phyloP scores from a whole-genome alignment of 345 rosid species.

The Camelina sativa region DNA sequence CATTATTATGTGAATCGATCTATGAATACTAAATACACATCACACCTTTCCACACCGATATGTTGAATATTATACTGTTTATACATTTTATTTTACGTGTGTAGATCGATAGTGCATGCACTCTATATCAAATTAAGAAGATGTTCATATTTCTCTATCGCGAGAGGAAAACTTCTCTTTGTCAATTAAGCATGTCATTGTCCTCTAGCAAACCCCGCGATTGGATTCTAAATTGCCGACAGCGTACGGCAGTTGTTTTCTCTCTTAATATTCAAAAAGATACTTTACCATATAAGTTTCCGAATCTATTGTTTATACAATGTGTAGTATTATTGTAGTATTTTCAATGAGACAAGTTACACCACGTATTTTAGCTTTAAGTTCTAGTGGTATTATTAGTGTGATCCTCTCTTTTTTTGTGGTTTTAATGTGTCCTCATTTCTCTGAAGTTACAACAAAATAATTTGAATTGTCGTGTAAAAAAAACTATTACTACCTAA shows the following conservation, averaged over 20 bases:
- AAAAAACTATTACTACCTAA: neutral
- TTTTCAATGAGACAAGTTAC: neutral
- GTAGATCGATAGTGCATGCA: neutral
- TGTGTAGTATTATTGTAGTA: neutral
- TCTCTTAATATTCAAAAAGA: neutral
- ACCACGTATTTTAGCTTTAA: neutral
- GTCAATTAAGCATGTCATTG: slow-evolving; percentile 12
- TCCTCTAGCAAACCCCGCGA: neutral
- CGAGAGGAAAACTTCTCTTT: neutral
- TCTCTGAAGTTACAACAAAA: neutral
- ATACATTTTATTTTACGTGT: neutral
- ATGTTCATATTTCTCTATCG: neutral
- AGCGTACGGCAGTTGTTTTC: neutral
- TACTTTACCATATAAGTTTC: neutral
- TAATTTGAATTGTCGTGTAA: neutral
- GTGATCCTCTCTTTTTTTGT: neutral
- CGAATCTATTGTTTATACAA: neutral
- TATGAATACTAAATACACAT: slow-evolving; percentile 27
- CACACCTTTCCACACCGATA: slow-evolving; percentile 12
- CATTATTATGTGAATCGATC: slow-evolving; percentile 28
- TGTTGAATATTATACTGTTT: neutral
- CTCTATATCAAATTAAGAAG: neutral
- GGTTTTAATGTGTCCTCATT: slow-evolving; percentile 17
- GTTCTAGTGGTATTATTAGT: neutral
- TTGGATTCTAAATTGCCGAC: slow-evolving; percentile 10